Base-by-base conservation (phyloP, 2,329 filamentous ascomycete genomes). In the Dactylellina leptospora region DNA sequence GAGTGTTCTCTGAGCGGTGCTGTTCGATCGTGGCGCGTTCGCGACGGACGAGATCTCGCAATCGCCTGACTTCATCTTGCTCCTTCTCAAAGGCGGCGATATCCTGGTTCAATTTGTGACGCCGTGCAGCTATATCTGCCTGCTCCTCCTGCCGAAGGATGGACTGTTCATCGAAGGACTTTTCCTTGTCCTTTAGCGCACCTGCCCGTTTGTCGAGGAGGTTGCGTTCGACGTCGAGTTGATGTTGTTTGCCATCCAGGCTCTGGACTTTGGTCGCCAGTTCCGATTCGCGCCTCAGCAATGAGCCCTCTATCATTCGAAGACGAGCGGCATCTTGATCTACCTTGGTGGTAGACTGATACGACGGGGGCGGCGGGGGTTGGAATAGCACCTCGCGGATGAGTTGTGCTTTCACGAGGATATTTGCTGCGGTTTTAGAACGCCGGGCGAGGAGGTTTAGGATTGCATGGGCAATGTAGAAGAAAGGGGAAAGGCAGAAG, bases 301-400 rank as follows among this genome's bases (percentile, higher is more conserved):
- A 20, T 9, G 68, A 62, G 18, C 18, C 48, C 33, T 72, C 68
- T 8, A 72, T 38, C 3, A 47, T 23, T 2, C 68, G 68, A 25
- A 72, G 28, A 8, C 68, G 68, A 47, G 51, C 51, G 33, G 51
- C 59, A 44, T 56, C 48, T 40, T 64, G 59, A 23, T 63, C 59
- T 3, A 54, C 20, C 33, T 60, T 63, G 4, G 60, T 58, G 3
- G 59, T 28, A 10, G 68, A 72, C 30, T 72, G 68, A 23, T 72
- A 72, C 3, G 68, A 60, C 10, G 68, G 68, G n/a, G n/a, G n/a
- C 13, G 68, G 68, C 9, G 59, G 54, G 3, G 68, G 55, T 33
- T 64, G 59, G 11, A 72, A 27, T 10, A 72, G 33, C 4, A 72
- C 50, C 36, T 72, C 68, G 38, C 68, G 68, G 22, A 72, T 64